Evolutionary conservation across 768 basidiomycete species (phyloP).

Genomic region (Cyathus striatus): DNA sequence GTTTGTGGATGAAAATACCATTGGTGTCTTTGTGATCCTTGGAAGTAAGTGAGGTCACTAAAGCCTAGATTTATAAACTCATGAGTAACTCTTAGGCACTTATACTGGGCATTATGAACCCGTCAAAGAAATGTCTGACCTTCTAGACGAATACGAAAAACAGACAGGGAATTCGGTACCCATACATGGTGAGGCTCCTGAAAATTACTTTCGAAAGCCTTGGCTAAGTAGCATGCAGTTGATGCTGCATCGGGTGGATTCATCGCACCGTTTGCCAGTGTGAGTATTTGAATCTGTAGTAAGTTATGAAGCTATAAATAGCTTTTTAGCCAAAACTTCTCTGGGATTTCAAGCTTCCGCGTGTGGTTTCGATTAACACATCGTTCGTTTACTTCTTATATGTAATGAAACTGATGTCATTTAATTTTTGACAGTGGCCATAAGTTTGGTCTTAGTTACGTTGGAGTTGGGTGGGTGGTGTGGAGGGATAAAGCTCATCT

Average conservation of each 20-base stretch:
- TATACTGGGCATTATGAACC: slow-evolving; percentile 77
- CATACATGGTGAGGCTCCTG: slow-evolving; percentile 57
- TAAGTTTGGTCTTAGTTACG: slow-evolving; percentile 55
- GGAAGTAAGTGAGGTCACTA: slow-evolving; percentile 21
- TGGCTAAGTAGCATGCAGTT: slow-evolving; percentile 34
- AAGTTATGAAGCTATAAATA: slow-evolving; percentile 15
- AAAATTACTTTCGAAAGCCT: neutral
- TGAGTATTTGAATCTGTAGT: slow-evolving; percentile 9
- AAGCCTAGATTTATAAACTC: slow-evolving; percentile 40
- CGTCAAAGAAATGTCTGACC: slow-evolving; percentile 79
- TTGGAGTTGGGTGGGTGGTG: slow-evolving; percentile 66
- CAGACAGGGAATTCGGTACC: slow-evolving; percentile 56
- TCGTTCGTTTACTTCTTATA: slow-evolving; percentile 26
- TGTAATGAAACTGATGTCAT: neutral
- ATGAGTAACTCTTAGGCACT: slow-evolving; percentile 38
- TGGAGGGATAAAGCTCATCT: slow-evolving; percentile 62
- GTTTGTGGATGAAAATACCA: slow-evolving; percentile 69
- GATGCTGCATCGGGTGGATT: slow-evolving; percentile 69
- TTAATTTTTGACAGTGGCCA: slow-evolving; percentile 46
- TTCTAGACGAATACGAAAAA: slow-evolving; percentile 61
- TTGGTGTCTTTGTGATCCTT: slow-evolving; percentile 57
- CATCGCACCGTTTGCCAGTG: slow-evolving; percentile 56
- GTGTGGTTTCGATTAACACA: slow-evolving; percentile 58
- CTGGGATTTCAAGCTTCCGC: slow-evolving; percentile 63
- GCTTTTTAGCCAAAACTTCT: slow-evolving; percentile 41